Evolutionary conservation across 1,139 yeast genomes (phyloP), one percentile per base, ranked within the genome.

Genomic region (Yamadazyma pseudoaaseri): DNA sequence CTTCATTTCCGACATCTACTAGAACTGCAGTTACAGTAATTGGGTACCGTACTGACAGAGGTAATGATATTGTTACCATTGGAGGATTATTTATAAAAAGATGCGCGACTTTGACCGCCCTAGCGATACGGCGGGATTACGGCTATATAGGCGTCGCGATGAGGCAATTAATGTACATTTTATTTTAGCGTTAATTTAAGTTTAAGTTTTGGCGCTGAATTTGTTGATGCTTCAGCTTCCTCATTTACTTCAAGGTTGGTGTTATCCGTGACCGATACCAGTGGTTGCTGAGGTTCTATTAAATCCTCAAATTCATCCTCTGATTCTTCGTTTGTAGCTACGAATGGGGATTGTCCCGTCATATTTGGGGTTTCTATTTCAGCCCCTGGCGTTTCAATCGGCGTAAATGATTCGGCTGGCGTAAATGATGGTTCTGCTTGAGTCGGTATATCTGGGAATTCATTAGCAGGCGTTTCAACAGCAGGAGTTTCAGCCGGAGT

Each of bases 11-110:
- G 3, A 54, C 61, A 2, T 51, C 46, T 35, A 68, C 70, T 26
- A 68, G 54, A 10, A 82, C 59, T 17, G 76, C 65, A 16, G 81
- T 65, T 17, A 84, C 65, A n/a, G 79, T 79, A 27, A 84, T 77
- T 2, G 94, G 94, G 51, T 71, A 84, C 16, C 82, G 79, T 15
- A 80, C 73, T 35, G 82, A 76, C 34, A 63, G 56, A 17, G 90
- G 87, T 29, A 70, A 52, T 17, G 58, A 54, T 26, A 70, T 57
- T 21, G 63, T 22, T 2, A 45, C 49, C 28, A 43, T 27, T 16
- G 12, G 7, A 10, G 21, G 10, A 18, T 22, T 10, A 22, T 10
- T 10, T 18, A 7, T 18, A 18, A 18, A 9, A 9, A 6, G 9
- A 9, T 9, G 20, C 20, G 20, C 20, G 20, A 9, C 6, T 7